A percentile compares a stretch with the other conserved stretches of the same genome.
phyloP scores from a whole-genome alignment of 768 basidiomycete species.

The Lactarius vividus region DNA sequence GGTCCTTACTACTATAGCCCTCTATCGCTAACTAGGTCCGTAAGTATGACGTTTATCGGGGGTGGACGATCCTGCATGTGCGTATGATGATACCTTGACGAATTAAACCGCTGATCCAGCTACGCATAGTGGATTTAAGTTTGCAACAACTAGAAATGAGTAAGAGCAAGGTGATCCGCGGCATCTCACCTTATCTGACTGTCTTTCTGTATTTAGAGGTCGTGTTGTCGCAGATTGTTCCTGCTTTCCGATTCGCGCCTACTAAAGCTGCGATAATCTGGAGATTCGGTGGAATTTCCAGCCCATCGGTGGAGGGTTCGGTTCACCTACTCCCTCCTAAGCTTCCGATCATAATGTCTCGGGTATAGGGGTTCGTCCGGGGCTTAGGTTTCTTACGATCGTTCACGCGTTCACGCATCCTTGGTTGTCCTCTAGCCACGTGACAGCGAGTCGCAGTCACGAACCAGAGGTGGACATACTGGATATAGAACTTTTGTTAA shows the following conservation, averaged over 20 bases:
- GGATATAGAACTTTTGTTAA: too few relatives aligned
- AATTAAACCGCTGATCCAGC: not conserved
- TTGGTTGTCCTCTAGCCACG: too few relatives aligned
- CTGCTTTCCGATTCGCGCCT: not conserved
- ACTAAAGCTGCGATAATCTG: not conserved
- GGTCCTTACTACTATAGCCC: not conserved
- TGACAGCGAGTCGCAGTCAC: too few relatives aligned
- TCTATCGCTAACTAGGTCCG: not conserved
- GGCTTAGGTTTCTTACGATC: too few relatives aligned
- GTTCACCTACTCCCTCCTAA: not conserved
- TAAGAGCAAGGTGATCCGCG: slow-evolving; percentile 5
- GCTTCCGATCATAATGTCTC: not conserved
- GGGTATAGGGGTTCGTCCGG: not conserved
- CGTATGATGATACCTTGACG: not conserved
- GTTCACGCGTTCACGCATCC: too few relatives aligned
- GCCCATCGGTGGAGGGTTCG: not conserved
- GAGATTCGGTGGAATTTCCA: not conserved
- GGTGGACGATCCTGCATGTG: slow-evolving; percentile 13
- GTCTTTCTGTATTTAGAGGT: not conserved
- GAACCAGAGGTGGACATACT: too few relatives aligned
- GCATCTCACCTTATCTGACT: not conserved
- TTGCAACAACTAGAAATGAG: slow-evolving; percentile 41
- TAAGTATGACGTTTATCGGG: not conserved
- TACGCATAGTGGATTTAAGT: slow-evolving; percentile 39
- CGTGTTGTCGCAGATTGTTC: not conserved